Conservation (phyloP, 179 eudicot genomes). For the Drosera spatulata region DNA sequence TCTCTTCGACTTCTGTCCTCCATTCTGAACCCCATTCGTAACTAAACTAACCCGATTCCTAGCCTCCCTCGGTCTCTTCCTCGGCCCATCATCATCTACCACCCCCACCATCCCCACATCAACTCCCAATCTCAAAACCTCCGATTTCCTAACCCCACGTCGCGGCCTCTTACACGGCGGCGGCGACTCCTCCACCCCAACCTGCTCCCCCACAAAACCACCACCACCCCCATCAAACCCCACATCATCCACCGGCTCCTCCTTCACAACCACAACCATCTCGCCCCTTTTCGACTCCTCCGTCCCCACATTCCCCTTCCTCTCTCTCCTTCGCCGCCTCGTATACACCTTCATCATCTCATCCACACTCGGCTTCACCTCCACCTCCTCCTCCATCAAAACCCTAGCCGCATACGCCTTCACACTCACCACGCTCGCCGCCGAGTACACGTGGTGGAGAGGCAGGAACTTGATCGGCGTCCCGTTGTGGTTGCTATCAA, state of each 20-base stretch:
- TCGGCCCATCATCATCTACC: constrained; percentile 13
- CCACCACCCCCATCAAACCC: constrained; percentile 10
- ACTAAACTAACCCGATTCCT: constrained; percentile 17
- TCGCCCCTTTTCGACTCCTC: constrained; percentile 6
- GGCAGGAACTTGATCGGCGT: constrained; percentile 55
- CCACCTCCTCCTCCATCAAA: constrained; percentile 2
- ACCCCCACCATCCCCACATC: constrained; percentile 20
- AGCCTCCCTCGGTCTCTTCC: constrained; percentile 22
- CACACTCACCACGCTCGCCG: constrained; percentile 38
- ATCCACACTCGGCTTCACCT: background rate
- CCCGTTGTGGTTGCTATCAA: constrained; percentile 22
- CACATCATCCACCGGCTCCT: constrained; percentile 16
- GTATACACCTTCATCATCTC: constrained; percentile 29
- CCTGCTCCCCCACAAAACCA: background rate
- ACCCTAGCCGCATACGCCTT: constrained; percentile 54
- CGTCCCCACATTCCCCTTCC: constrained; percentile 10
- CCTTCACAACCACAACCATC: constrained; percentile 16
- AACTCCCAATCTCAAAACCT: constrained; percentile 32
- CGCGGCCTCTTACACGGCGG: constrained; percentile 22
- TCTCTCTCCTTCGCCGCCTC: constrained; percentile 27
- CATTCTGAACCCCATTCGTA: constrained; percentile 4
- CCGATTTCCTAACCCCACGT: constrained; percentile 14
- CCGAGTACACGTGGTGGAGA: constrained; percentile 68
- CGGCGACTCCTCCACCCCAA: constrained; percentile 11
- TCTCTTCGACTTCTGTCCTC: constrained; percentile 12